Evolutionary conservation across 495 filamentous ascomycete species (phyloP).

Genomic region (Peziza echinospora): DNA sequence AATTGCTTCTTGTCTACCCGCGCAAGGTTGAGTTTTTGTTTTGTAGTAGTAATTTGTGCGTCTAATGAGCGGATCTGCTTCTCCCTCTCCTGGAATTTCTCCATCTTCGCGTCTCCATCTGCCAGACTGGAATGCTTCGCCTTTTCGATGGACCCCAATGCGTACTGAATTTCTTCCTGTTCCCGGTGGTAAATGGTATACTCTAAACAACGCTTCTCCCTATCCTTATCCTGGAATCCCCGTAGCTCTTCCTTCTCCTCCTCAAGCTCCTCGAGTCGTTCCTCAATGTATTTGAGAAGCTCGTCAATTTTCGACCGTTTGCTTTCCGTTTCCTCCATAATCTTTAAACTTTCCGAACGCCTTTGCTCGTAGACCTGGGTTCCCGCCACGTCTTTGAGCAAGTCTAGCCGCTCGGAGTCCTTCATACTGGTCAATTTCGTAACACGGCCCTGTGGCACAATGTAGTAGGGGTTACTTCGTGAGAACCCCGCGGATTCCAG

Average conservation of each 20-base stretch:
- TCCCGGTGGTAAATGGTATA: conserved; percentile 86
- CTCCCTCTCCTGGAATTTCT: conserved; percentile 56
- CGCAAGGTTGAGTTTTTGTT: conserved; percentile 63
- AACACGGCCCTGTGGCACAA: conserved; percentile 91
- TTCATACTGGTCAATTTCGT: conserved; percentile 97
- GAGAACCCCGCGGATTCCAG: conserved; percentile 94
- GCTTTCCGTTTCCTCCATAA: conserved; percentile 91
- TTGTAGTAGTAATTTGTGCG: conserved; percentile 51
- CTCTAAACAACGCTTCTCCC: conserved; percentile 75
- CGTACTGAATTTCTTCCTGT: conserved; percentile 51
- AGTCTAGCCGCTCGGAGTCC: conserved; percentile 63
- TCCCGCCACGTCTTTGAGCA: conserved; percentile 92
- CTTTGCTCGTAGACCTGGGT: conserved; percentile 92
- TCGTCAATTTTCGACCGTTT: conserved; percentile 91
- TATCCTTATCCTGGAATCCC: conserved; percentile 84
- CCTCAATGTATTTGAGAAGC: conserved; percentile 69
- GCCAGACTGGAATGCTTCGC: conserved; percentile 59
- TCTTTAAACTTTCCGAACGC: conserved; percentile 72
- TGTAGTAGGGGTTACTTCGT: conserved; percentile 95
- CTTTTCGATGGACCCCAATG: conserved; percentile 66
- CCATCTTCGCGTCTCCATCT: conserved; percentile 58
- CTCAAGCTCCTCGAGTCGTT: conserved; percentile 71
- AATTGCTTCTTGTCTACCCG: conserved; percentile 71
- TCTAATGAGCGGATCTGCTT: conserved; percentile 59
- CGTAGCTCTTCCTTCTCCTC: conserved; percentile 91